Evolutionary conservation across 805 yeast genomes (phyloP).

Genomic region (Teunomyces stri): DNA sequence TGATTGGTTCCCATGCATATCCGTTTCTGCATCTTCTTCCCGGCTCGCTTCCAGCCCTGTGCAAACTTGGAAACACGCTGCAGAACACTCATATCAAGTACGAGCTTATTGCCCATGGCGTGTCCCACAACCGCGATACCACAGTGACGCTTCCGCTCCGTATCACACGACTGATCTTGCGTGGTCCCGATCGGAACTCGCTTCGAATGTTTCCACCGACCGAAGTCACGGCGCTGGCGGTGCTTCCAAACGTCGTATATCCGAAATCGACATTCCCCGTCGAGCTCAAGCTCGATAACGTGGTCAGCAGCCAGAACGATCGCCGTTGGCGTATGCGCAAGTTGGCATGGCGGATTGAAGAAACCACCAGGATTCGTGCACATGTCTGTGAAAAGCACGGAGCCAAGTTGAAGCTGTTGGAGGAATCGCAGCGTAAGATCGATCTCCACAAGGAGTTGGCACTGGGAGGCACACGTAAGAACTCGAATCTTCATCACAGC

Average conservation of each 20-base stretch:
- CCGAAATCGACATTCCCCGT: conserved; percentile 85
- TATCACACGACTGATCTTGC: conserved; percentile 70
- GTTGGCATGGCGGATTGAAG: conserved; percentile 86
- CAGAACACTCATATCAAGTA: conserved; percentile 59
- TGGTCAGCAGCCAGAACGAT: conserved; percentile 48
- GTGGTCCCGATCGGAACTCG: conserved; percentile 84
- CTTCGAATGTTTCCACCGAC: conserved; percentile 95
- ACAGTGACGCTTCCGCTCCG: conserved; percentile 60
- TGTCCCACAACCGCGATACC: conserved; percentile 19
- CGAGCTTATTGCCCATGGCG: conserved; percentile 65
- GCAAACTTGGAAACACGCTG: conserved; percentile 56
- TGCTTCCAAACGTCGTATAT: conserved; percentile 82
- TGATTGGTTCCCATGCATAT: conserved; percentile 73
- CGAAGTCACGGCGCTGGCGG: conserved; percentile 80
- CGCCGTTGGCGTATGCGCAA: conserved; percentile 91
- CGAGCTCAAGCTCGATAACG: conserved; percentile 77
- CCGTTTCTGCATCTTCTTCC: conserved; percentile 91
- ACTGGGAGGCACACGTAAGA: background rate
- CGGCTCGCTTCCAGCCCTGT: conserved; percentile 81
- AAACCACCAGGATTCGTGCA: conserved; percentile 62
- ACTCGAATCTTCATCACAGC: conserved; percentile 24
- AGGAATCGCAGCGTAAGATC: conserved; percentile 31
- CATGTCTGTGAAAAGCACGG: conserved; percentile 58
- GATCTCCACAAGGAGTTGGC: conserved; percentile 11
- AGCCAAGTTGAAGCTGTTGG: conserved; percentile 45